These are phyloP conservation scores for Sarcocystis neurona DNA, from an alignment of 169 alveolate genomes.

Conservation along the genomic window DNA sequence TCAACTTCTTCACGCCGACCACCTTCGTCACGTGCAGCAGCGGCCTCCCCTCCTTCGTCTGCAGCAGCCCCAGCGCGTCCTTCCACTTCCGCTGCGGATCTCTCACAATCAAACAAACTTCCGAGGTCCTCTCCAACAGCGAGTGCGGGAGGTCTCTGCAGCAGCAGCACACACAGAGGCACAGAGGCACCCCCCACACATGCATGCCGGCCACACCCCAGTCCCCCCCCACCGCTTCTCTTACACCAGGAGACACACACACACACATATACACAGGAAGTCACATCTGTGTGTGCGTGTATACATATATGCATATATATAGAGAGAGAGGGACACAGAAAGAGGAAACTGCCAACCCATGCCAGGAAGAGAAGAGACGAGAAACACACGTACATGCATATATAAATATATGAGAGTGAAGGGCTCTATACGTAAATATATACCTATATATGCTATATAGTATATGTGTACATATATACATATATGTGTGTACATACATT, in stretches of 20 bases:
- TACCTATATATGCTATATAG: neutral
- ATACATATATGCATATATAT: no score
- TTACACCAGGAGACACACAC: neutral
- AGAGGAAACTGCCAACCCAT: neutral
- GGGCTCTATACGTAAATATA: neutral
- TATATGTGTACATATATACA: neutral
- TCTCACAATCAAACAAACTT: slow-evolving; percentile 67
- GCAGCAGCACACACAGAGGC: no score
- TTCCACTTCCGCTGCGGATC: slow-evolving; percentile 78
- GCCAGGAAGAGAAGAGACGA: neutral
- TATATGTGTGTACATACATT: no score
- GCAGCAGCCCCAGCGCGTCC: no score
- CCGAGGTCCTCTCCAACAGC: slow-evolving; percentile 19
- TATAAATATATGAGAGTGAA: neutral
- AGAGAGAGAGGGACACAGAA: neutral
- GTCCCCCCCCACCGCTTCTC: neutral
- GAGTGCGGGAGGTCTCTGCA: slow-evolving; percentile 63
- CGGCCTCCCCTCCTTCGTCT: slow-evolving; percentile 20
- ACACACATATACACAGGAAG: no score
- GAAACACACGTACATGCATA: neutral
- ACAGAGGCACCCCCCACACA: neutral
- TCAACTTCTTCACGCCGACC: slow-evolving; percentile 65
- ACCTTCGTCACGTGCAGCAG: slow-evolving; percentile 48
- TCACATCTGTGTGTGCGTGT: no score
- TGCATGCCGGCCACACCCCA: neutral